Conservation (phyloP, 805 yeast genomes). For the Candida nemodendra region DNA sequence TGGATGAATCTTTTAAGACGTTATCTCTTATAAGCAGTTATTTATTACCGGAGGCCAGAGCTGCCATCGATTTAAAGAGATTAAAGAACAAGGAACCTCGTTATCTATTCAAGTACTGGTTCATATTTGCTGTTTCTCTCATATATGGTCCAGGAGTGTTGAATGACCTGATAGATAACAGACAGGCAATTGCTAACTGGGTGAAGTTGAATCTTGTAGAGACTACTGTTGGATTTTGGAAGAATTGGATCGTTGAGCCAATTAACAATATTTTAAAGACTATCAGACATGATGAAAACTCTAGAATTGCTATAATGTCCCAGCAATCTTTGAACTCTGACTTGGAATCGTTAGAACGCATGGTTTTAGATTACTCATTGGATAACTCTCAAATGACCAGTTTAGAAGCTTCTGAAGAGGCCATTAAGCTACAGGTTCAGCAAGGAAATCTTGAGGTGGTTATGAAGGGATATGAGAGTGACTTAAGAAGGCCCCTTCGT, state of each 20-base stretch:
- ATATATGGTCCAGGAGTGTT: slow-evolving; percentile 56
- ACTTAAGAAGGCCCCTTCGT: slow-evolving; percentile 66
- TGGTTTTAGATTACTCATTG: slow-evolving; percentile 72
- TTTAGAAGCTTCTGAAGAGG: slow-evolving; percentile 16
- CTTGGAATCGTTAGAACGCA: slow-evolving; percentile 75
- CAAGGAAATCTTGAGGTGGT: slow-evolving; percentile 79
- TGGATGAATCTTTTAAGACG: slow-evolving; percentile 12
- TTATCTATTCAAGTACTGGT: slow-evolving; percentile 58
- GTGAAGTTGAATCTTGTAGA: slow-evolving; percentile 55
- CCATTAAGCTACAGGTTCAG: slow-evolving; percentile 48
- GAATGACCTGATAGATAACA: slow-evolving; percentile 44
- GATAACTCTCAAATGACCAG: slow-evolving; percentile 31
- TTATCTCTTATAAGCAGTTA: slow-evolving; percentile 8
- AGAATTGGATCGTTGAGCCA: slow-evolving; percentile 85
- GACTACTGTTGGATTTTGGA: slow-evolving; percentile 64
- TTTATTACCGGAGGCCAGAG: slow-evolving; percentile 6
- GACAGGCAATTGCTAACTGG: slow-evolving; percentile 57
- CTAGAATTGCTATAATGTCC: slow-evolving; percentile 73
- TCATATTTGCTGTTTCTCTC: slow-evolving; percentile 35
- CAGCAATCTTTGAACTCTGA: slow-evolving; percentile 79
- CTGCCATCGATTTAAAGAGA: slow-evolving; percentile 1
- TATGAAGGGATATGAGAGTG: slow-evolving; percentile 77
- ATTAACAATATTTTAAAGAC: slow-evolving; percentile 68
- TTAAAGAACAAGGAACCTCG: slow-evolving; percentile 38
- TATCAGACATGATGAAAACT: slow-evolving; percentile 77